Percentiles rank a stretch among this genome's conserved stretches.
These are phyloP conservation scores for Pochonia chlamydosporia DNA, from an alignment of 2,329 filamentous ascomycete genomes.

Conservation along the genomic window DNA sequence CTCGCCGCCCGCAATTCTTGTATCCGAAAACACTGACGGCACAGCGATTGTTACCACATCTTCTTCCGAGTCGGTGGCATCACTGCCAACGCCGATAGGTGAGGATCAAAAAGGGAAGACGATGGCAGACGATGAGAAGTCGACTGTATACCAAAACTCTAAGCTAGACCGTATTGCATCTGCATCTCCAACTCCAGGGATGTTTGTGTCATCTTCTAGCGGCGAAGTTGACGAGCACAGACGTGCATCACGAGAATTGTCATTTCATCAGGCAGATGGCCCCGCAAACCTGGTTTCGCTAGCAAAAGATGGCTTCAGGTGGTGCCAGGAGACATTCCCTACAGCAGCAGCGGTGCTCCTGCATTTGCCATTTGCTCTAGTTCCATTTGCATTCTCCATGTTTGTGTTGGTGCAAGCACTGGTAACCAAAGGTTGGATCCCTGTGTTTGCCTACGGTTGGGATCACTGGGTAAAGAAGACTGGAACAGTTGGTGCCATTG, in stretches of 20 bases:
- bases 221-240: constrained; percentile 1
- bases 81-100: not conserved
- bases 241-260: constrained; percentile 1
- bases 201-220: not conserved
- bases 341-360: constrained; percentile 59
- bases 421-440: constrained; percentile 69
- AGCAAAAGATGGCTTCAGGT: constrained; percentile 38
- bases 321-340: constrained; percentile 65
- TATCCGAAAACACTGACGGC: constrained; percentile 12
- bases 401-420: constrained; percentile 68
- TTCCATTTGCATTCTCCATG: constrained; percentile 70
- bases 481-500: constrained; percentile 61
- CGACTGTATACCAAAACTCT: not conserved
- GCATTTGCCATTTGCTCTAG: constrained; percentile 60
- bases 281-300: constrained; percentile 48
- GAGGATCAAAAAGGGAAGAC: not conserved
- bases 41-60: constrained; percentile 5
- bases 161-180: not conserved
- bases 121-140: not conserved
- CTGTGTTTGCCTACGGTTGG: constrained; percentile 68
- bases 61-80: constrained; percentile 3
- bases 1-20: constrained; percentile 11
- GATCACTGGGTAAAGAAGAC: constrained; percentile 66
- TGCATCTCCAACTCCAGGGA: not conserved
- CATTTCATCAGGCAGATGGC: constrained; percentile 7